Conservation (phyloP, 352 stramenopile genomes). For the Pythium scleroteichum region DNA sequence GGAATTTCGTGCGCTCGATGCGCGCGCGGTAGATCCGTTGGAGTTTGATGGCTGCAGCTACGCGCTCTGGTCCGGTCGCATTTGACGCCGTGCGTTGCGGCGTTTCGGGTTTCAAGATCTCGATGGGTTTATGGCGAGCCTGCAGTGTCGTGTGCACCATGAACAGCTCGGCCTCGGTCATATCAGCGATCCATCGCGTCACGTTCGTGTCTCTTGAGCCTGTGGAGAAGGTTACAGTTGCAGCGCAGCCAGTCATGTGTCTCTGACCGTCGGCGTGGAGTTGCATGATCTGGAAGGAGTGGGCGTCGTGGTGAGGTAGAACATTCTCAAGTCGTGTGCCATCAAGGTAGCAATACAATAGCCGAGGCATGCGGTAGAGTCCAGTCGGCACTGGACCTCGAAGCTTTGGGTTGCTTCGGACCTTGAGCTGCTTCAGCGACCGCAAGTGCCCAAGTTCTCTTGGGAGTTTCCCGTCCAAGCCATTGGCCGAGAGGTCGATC, state of each 20-base stretch:
- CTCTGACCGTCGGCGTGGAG: constrained; percentile 23
- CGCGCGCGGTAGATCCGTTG: constrained; percentile 71
- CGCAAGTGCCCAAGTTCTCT: constrained; percentile 41
- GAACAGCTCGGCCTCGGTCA: constrained; percentile 57
- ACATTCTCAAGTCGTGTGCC: constrained; percentile 46
- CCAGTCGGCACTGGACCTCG: constrained; percentile 28
- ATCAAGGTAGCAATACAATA: constrained; percentile 70
- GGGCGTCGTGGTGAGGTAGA: constrained; percentile 46
- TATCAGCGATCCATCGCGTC: constrained; percentile 51
- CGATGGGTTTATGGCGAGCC: constrained; percentile 33
- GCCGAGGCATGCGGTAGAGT: constrained; percentile 44
- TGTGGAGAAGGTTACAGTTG: constrained; percentile 53
- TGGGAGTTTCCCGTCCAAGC: constrained; percentile 45
- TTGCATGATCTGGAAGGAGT: constrained; percentile 65
- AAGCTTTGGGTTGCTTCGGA: constrained; percentile 55
- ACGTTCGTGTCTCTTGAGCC: constrained; percentile 20
- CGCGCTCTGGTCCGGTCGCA: constrained; percentile 62
- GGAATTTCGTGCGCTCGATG: constrained; percentile 66
- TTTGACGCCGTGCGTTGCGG: constrained; percentile 51
- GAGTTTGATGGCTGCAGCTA: constrained; percentile 55
- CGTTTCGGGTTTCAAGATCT: constrained; percentile 2
- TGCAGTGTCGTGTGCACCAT: constrained; percentile 52
- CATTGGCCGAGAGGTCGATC: constrained; percentile 56
- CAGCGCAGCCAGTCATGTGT: constrained; percentile 16
- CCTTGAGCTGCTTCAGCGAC: constrained; percentile 53